phyloP scores from a whole-genome alignment of 768 basidiomycete species.

The Leccinum imitatum region DNA sequence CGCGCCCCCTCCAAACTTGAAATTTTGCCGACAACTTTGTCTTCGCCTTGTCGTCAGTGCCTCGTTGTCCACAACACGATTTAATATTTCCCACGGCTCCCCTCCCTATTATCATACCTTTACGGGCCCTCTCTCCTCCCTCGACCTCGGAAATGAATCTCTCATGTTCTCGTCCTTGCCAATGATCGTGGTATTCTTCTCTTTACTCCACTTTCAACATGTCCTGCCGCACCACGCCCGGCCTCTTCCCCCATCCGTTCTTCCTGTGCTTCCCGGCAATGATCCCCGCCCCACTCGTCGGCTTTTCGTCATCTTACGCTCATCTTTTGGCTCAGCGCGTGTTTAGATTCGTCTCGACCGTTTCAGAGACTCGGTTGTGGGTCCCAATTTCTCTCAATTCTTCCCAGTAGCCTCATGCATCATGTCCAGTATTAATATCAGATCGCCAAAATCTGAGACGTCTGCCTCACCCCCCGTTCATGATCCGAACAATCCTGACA shows the following conservation, averaged over 20 bases:
- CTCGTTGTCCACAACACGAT: constrained; percentile 21
- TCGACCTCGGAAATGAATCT: constrained; percentile 35
- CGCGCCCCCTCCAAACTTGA: neutral
- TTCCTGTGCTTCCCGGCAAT: constrained; percentile 22
- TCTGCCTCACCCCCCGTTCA: constrained; percentile 28
- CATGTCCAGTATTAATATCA: constrained; percentile 31
- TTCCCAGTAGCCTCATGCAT: constrained; percentile 28
- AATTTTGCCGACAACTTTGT: constrained; percentile 23
- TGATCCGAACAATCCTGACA: constrained; percentile 26
- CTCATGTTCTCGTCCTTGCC: constrained; percentile 30
- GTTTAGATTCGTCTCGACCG: neutral
- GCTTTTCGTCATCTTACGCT: neutral
- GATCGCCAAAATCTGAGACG: constrained; percentile 24
- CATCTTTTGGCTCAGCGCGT: neutral
- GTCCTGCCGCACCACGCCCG: constrained; percentile 24
- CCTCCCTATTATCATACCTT: constrained; percentile 23
- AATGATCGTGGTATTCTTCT: constrained; percentile 28
- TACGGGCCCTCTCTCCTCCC: constrained; percentile 9
- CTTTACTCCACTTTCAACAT: constrained; percentile 32
- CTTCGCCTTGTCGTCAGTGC: constrained; percentile 7
- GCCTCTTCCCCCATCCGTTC: constrained; percentile 18
- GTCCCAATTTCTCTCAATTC: constrained; percentile 1
- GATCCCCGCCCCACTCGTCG: constrained; percentile 12
- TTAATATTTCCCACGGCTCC: constrained; percentile 10
- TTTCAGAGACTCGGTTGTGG: neutral